Evolutionary conservation across 140 eudicot genomes (phyloP), one percentile per base, ranked within the genome.

Genomic region (Senecio squalidus): DNA sequence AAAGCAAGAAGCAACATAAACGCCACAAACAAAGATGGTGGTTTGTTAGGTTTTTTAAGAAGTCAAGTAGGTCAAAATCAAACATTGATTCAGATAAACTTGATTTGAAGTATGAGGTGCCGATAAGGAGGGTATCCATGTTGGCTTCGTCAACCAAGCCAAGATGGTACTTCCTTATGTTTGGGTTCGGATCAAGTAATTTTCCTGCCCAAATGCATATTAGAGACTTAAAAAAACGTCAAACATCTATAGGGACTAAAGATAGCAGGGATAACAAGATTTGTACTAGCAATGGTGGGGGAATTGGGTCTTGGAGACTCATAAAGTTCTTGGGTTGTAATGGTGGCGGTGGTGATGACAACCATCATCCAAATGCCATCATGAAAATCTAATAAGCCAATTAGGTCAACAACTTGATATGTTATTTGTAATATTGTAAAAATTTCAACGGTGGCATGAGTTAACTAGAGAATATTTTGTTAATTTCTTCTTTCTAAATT

Each of bases 201-300:
- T 50, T 74, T 30, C 60, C 85, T 0, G 34, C 65, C 13, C 52
- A 75, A 54, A 64, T 75, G 72, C 83, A 84, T 50, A 17, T 81
- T 29, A 76, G 48, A 29, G 89, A 84, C 71, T 68, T 78, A 22
- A 78, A 70, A 64, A 81, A 46, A 29, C 54, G 85, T 69, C 89
- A 71, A 23, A 44, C 55, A 2, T 74, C 71, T 14, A 27, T 20
- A 15, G n/a, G 80, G 61, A 34, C 27, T 6, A 74, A 55, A 30
- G 48, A 29, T 44, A 29, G 62, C 3, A 36, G 25, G 1, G 59
- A 29, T 23, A 36, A 33, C 54, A 44, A 68, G 16, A 59, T 2
- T 10, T 21, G 67, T 2, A 53, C 57, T 43, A 60, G 47, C 24
- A 8, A 4, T 47, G 6, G n/a, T 62, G 27, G 51, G 13, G 70